These are phyloP conservation scores for Cryptococcus sp. DNA, from an alignment of 1,284 basidiomycete genomes.

Conservation along the genomic window DNA sequence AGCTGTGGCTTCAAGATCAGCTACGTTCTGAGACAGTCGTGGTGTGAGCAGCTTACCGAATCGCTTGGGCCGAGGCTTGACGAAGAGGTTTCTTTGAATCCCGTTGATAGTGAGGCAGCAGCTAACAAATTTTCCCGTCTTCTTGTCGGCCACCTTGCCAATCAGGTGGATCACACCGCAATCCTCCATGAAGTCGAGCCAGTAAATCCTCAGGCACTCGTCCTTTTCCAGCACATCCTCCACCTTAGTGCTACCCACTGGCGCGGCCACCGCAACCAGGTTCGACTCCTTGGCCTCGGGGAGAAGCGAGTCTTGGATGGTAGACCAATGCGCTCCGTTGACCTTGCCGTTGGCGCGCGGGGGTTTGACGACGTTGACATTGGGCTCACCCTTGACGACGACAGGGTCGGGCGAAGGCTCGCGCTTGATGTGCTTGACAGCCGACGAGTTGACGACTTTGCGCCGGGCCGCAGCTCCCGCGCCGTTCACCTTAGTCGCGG, in stretches of 20 bases:
- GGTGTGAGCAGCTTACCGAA: conserved; percentile 54
- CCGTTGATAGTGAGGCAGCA: conserved; percentile 82
- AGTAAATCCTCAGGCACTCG: conserved; percentile 79
- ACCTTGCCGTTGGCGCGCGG: conserved; percentile 25
- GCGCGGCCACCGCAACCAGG: conserved; percentile 46
- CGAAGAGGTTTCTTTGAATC: conserved; percentile 69
- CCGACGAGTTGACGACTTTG: conserved; percentile 49
- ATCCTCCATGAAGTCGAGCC: conserved; percentile 86
- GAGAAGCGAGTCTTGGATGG: conserved; percentile 60
- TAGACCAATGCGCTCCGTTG: conserved; percentile 59
- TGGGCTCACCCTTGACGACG: conserved; percentile 24
- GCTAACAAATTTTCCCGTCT: conserved; percentile 68
- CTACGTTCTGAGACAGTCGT: neutral
- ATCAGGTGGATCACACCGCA: conserved; percentile 72
- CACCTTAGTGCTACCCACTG: conserved; percentile 51
- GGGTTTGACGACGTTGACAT: conserved; percentile 22
- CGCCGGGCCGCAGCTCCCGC: conserved; percentile 30
- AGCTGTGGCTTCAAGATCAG: neutral
- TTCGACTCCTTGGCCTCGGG: conserved; percentile 28
- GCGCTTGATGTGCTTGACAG: conserved; percentile 49
- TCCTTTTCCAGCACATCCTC: conserved; percentile 61
- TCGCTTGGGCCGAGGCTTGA: conserved; percentile 72
- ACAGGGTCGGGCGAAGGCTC: conserved; percentile 14
- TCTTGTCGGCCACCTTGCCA: conserved; percentile 80
- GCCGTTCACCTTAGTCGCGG: conserved; percentile 26